Conservation (phyloP, 768 basidiomycete genomes). For the Mycena rosella region DNA sequence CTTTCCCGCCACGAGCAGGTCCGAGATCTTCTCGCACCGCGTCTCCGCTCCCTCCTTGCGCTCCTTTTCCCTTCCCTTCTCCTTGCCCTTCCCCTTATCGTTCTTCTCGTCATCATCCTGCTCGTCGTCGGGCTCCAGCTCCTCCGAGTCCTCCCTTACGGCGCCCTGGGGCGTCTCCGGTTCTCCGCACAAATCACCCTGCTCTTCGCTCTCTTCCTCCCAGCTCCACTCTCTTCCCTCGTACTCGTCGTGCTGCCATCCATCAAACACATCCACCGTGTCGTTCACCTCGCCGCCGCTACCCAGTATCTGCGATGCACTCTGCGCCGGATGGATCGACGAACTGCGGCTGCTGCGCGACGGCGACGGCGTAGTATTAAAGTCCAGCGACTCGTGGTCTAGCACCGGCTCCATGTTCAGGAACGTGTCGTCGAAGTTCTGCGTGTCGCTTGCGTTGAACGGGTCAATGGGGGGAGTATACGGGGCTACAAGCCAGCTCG, state of each 20-base stretch:
- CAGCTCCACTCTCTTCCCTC: slow-evolving; percentile 17
- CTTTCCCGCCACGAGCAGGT: too few species aligned
- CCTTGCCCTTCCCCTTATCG: too few species aligned
- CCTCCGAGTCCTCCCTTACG: slow-evolving; percentile 43
- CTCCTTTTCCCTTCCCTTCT: too few species aligned
- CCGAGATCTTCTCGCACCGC: too few species aligned
- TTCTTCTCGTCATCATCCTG: too few species aligned
- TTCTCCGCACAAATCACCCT: too few species aligned
- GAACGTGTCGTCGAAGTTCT: slow-evolving; percentile 98
- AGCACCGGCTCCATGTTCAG: slow-evolving; percentile 95
- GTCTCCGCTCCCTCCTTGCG: too few species aligned
- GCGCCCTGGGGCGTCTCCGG: too few species aligned
- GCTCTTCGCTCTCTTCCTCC: slow-evolving; percentile 5
- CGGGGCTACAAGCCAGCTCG: slow-evolving; percentile 66
- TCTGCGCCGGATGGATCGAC: slow-evolving; percentile 62
- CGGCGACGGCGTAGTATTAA: slow-evolving; percentile 83
- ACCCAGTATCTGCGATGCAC: slow-evolving; percentile 9
- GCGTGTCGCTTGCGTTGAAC: slow-evolving; percentile 93
- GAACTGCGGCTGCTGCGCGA: slow-evolving; percentile 87
- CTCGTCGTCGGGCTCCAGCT: slow-evolving; percentile 74
- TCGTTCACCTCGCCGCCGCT: slow-evolving; percentile 58
- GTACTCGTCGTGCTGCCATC: slow-evolving; percentile 48
- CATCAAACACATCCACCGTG: slow-evolving; percentile 86
- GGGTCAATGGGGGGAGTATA: slow-evolving; percentile 95
- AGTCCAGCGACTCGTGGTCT: slow-evolving; percentile 76